Percentiles rank a stretch among this genome's conserved stretches.
Conservation (phyloP, 768 basidiomycete genomes). For the Panellus pusillus region DNA sequence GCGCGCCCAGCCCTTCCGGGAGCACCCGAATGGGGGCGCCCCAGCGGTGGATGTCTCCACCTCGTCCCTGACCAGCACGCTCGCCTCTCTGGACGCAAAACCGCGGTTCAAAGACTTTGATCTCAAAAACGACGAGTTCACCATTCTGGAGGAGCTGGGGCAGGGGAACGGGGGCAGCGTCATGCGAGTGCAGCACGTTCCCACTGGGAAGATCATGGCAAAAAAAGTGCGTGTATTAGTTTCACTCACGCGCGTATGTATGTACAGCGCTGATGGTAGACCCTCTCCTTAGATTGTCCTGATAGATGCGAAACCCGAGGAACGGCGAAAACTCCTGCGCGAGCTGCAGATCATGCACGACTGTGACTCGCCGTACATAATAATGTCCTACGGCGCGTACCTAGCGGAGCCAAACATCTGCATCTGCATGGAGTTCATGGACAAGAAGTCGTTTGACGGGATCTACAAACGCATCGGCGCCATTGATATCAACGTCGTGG, state of each 20-base stretch:
- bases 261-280: slow-evolving; percentile 10
- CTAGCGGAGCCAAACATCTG: slow-evolving; percentile 97
- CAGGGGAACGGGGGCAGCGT: slow-evolving; percentile 98
- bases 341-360: slow-evolving; percentile 99
- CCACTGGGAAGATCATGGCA: slow-evolving; percentile 92
- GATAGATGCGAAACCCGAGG: slow-evolving; percentile 94
- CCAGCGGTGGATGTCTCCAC: slow-evolving; percentile 41
- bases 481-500: slow-evolving; percentile 90
- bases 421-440: slow-evolving; percentile 98
- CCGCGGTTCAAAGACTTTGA: slow-evolving; percentile 70
- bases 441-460: slow-evolving; percentile 89
- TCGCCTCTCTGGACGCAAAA: slow-evolving; percentile 84
- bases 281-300: slow-evolving; percentile 70
- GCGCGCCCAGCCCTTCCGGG: slow-evolving; percentile 76
- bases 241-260: slow-evolving; percentile 4
- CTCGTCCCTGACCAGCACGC: slow-evolving; percentile 75
- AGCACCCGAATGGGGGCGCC: slow-evolving; percentile 44
- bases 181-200: slow-evolving; percentile 91
- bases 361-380: slow-evolving; percentile 90
- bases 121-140: slow-evolving; percentile 84
- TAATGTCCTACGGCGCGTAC: slow-evolving; percentile 97
- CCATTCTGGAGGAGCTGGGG: slow-evolving; percentile 86
- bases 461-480: slow-evolving; percentile 97
- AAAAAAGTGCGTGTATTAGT: slow-evolving; percentile 73
- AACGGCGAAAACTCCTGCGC: slow-evolving; percentile 94